A percentile compares a stretch with the other conserved stretches of the same genome.
These are phyloP conservation scores for Pestalotiopsis sp. DNA, from an alignment of 2,329 filamentous ascomycete species.

Conservation along the genomic window DNA sequence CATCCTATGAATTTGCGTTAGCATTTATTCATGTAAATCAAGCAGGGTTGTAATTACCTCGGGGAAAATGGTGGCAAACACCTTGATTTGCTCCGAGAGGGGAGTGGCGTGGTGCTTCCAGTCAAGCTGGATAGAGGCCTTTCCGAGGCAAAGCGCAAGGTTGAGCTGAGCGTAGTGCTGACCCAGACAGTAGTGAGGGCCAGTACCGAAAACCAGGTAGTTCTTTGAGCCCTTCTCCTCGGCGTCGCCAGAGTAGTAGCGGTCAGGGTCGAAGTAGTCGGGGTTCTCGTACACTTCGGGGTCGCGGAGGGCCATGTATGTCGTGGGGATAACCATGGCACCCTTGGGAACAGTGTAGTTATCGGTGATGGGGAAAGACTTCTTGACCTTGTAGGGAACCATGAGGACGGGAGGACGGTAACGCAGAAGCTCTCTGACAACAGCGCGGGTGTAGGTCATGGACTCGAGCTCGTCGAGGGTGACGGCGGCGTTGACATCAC, in stretches of 20 bases:
- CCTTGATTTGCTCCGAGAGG: conserved; percentile 90
- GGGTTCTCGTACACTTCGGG: conserved; percentile 90
- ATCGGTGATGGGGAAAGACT: conserved; percentile 87
- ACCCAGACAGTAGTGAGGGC: conserved; percentile 94
- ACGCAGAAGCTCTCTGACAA: conserved; percentile 87
- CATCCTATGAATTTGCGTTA: conserved; percentile 60
- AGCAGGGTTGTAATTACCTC: conserved; percentile 63
- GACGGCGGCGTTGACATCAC: conserved; percentile 70
- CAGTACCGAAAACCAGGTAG: conserved; percentile 93
- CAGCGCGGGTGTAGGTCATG: conserved; percentile 86
- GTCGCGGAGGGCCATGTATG: conserved; percentile 88
- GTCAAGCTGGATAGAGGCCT: conserved; percentile 82
- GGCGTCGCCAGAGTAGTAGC: conserved; percentile 88
- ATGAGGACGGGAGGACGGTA: conserved; percentile 97
- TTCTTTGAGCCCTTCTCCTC: conserved; percentile 89
- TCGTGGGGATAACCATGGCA: conserved; percentile 91
- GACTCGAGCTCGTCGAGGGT: conserved; percentile 87
- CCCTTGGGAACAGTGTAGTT: conserved; percentile 91
- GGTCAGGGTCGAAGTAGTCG: conserved; percentile 85
- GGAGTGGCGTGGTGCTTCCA: conserved; percentile 90
- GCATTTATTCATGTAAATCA: conserved; percentile 16
- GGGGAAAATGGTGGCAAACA: conserved; percentile 98
- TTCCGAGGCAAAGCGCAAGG: conserved; percentile 86
- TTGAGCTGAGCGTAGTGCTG: conserved; percentile 91
- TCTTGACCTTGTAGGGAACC: conserved; percentile 95